A percentile compares a stretch with the other conserved stretches of the same genome.
phyloP scores from a whole-genome alignment of 768 basidiomycete genomes.

The Panellus pusillus region DNA sequence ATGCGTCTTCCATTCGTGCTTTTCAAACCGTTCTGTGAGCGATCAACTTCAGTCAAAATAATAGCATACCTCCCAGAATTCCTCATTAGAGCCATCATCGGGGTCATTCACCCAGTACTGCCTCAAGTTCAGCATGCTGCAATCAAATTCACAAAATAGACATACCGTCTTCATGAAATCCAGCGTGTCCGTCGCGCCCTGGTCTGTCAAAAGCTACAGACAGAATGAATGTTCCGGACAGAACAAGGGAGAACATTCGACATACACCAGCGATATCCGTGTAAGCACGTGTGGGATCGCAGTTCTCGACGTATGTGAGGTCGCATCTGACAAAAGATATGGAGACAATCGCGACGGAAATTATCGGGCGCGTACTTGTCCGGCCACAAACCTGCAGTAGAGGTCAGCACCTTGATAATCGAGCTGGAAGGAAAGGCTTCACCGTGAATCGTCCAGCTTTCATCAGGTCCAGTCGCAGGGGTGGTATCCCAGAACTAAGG shows the following conservation, averaged over 20 bases:
- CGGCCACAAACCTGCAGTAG: conserved; percentile 48
- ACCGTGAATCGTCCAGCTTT: conserved; percentile 66
- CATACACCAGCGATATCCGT: conserved; percentile 42
- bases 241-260: neutral
- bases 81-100: conserved; percentile 53
- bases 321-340: neutral
- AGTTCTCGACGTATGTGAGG: conserved; percentile 30
- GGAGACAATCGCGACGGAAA: neutral
- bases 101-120: conserved; percentile 60
- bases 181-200: conserved; percentile 60
- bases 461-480: conserved; percentile 46
- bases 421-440: conserved; percentile 11
- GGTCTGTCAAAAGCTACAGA: conserved; percentile 51
- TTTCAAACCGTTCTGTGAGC: no score
- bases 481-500: conserved; percentile 57
- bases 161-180: conserved; percentile 53
- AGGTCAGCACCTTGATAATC: no score
- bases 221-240: neutral
- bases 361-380: conserved; percentile 39
- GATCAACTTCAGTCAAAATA: neutral
- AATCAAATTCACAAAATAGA: neutral
- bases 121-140: neutral
- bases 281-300: conserved; percentile 51
- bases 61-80: conserved; percentile 55
- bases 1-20: conserved; percentile 72